These are phyloP conservation scores for Collybia sordida DNA, from an alignment of 768 basidiomycete genomes.

Conservation along the genomic window DNA sequence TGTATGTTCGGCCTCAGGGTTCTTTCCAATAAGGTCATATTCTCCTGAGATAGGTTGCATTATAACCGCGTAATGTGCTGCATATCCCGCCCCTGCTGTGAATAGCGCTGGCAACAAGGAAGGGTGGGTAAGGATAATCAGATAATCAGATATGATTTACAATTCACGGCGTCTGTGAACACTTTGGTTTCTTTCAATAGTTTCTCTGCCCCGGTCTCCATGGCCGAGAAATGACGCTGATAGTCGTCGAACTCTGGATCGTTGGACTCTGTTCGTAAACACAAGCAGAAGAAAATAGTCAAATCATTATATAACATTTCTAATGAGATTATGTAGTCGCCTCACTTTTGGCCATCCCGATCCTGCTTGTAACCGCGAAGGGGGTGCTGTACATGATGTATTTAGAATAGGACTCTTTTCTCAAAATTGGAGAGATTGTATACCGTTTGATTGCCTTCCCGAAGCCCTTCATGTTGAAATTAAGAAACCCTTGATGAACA, in stretches of 20 bases:
- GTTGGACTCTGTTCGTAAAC: constrained; percentile 54
- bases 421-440: constrained; percentile 9
- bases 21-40: constrained; percentile 74
- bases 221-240: constrained; percentile 67
- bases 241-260: constrained; percentile 93
- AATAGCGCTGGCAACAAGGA: constrained; percentile 51
- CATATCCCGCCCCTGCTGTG: constrained; percentile 61
- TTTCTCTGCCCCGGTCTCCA: constrained; percentile 86
- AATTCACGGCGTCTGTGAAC: constrained; percentile 79
- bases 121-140: background rate
- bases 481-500: background rate
- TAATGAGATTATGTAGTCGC: background rate
- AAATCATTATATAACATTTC: background rate
- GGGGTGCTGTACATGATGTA: constrained; percentile 67
- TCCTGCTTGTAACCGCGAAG: constrained; percentile 82
- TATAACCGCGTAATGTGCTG: constrained; percentile 59
- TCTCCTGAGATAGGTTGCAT: constrained; percentile 73
- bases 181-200: constrained; percentile 88
- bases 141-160: constrained; percentile 37
- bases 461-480: constrained; percentile 74
- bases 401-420: background rate
- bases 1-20: constrained; percentile 77
- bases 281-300: background rate
- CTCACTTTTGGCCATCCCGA: constrained; percentile 93
- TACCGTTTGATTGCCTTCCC: constrained; percentile 78